Conservation (phyloP, 2,329 filamentous ascomycete genomes). For the Xylaria sp. region DNA sequence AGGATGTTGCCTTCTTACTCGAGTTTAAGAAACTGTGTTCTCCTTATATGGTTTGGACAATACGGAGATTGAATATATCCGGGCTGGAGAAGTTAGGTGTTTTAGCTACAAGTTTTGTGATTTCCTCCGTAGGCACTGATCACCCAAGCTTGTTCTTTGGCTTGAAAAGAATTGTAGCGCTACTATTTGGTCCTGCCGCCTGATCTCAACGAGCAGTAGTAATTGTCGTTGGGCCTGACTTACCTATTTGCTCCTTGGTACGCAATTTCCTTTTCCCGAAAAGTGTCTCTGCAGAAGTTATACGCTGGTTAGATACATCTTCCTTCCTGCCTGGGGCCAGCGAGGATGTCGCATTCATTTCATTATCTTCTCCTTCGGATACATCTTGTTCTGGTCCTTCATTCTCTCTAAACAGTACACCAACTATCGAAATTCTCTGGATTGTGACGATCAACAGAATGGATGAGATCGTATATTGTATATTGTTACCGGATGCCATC, state of each 20-base stretch:
- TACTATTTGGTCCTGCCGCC: not conserved
- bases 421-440: not conserved
- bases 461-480: not conserved
- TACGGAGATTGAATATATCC: not conserved
- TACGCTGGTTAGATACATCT: not conserved
- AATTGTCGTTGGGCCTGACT: too few species aligned
- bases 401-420: not conserved
- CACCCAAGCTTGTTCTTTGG: not conserved
- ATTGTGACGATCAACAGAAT: not conserved
- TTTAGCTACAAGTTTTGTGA: not conserved
- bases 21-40: too few species aligned
- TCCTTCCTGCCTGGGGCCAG: not conserved
- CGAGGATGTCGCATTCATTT: not conserved
- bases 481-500: not conserved
- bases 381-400: not conserved
- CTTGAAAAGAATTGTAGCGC: not conserved
- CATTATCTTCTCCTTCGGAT: not conserved
- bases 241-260: not conserved
- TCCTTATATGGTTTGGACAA: not conserved
- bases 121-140: not conserved
- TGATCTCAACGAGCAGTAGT: not conserved
- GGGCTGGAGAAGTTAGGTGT: not conserved
- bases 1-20: too few species aligned
- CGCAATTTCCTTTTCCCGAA: too few species aligned
- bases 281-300: not conserved